Base-by-base conservation (phyloP, 495 filamentous ascomycete genomes). In the Aspergillus sclerotioniger region DNA sequence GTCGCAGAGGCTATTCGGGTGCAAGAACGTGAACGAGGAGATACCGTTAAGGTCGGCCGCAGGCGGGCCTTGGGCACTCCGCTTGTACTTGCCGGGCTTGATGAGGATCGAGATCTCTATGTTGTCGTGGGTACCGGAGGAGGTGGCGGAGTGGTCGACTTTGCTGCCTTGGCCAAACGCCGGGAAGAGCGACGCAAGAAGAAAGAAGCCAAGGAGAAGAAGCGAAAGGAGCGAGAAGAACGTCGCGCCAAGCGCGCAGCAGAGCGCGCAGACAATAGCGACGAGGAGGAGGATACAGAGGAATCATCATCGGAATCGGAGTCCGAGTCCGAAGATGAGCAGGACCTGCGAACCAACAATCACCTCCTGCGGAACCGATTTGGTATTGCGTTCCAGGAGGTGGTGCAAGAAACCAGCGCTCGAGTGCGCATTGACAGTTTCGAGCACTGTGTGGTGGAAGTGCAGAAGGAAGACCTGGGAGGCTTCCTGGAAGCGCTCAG, bases 371-470 rank as follows among this genome's bases (percentile, higher is more conserved):
- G 87, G 52, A 98, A 98, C 71, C 84, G 85, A 47, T 98, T 98
- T 63, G 95, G 93, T 12, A 90, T 87, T 67, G 94, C 95, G 9
- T 98, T 98, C 73, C 91, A 96, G 67, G 92, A 96, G 66, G 95
- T 98, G 8, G 89, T 96, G 19, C 84, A 85, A 53, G 91, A 96
- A 76, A 98, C 93, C 39, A 92, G 86, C 59, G 90, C 92, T 4
- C 78, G 92, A 15, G 90, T 98, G 17, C 78, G 91, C 55, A 96
- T 97, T 62, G 94, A 98, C 70, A 92, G 88, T 73, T 98, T 98
- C 71, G 95, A 98, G 74, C 88, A 96, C 70, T 96, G 90, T 62
- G 95, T 98, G 9, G 91, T 97, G 48, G 94, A 98, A 75, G 94
- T 98, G 31, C 84, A 87, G 76, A 96, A 96, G 75, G 94, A 98